Evolutionary conservation across 2,329 filamentous ascomycete genomes (phyloP), one percentile per base, ranked within the genome.

Genomic region (Cladophialophora immunda): DNA sequence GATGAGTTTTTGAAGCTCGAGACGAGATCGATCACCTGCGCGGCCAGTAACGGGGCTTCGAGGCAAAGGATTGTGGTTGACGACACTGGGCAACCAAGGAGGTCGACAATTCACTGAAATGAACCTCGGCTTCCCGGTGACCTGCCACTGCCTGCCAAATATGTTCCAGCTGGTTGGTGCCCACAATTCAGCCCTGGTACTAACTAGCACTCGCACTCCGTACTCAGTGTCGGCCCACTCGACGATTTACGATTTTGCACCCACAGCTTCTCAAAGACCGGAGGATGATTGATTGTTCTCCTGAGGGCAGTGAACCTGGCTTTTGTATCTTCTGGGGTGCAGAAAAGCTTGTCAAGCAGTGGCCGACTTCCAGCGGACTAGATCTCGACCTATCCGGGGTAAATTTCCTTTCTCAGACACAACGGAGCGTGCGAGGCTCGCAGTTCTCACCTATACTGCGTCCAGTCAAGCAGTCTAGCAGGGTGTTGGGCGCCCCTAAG

Each of bases 131-230:
- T 53, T 25, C 41, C 30, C 29, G 34, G 32, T 34, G 9, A 50
- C 45, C 22, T 25, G 45, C 45, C 45, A 50, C 38, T 45, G 38
- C 19, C 27, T 56, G 32, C 54, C 56, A 45, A 68, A 68, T 68
- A 56, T 54, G 38, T 55, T 62, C 58, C 58, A 55, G 34, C 68
- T 70, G 65, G 67, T 65, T 70, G 68, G 68, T 63, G 68, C 68
- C 68, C 68, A 67, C 62, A 67, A 52, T n/a, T n/a, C n/a, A n/a
- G n/a, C n/a, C n/a, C n/a, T n/a, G n/a, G n/a, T n/a, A n/a, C n/a
- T n/a, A n/a, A n/a, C n/a, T n/a, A n/a, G n/a, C n/a, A n/a, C n/a
- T n/a, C n/a, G n/a, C n/a, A n/a, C n/a, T n/a, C n/a, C n/a, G n/a
- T n/a, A n/a, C n/a, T n/a, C n/a, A n/a, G n/a, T n/a, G n/a, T n/a